A percentile compares a stretch with the other conserved stretches of the same genome.
Evolutionary conservation across 768 basidiomycete species (phyloP).

Genomic region (Solioccasus polychromus): DNA sequence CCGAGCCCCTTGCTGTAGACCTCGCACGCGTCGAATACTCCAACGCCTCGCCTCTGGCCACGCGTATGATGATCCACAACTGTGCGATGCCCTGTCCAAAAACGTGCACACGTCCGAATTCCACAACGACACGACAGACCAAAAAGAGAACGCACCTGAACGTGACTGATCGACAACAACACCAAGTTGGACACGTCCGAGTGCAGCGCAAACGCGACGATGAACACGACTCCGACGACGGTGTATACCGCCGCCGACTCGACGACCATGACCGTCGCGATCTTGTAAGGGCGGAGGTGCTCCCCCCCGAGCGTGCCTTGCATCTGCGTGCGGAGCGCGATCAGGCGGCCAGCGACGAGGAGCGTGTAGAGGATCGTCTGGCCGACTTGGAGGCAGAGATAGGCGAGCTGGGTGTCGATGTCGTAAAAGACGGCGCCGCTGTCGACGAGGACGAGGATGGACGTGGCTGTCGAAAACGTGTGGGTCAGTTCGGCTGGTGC

Average conservation of each 20-base stretch:
- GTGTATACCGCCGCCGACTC: slow-evolving; percentile 35
- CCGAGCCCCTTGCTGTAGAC: no score
- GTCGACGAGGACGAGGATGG: slow-evolving; percentile 13
- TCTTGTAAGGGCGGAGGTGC: slow-evolving; percentile 23
- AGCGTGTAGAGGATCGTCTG: slow-evolving; percentile 31
- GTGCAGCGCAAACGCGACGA: slow-evolving; percentile 27
- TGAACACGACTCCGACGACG: slow-evolving; percentile 26
- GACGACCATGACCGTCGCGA: slow-evolving; percentile 31
- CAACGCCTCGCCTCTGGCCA: slow-evolving; percentile 30
- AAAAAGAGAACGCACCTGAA: slow-evolving; percentile 30
- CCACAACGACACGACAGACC: no score
- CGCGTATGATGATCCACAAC: slow-evolving; percentile 35
- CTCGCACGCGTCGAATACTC: no score
- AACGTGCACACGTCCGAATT: no score
- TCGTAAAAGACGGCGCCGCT: slow-evolving; percentile 15
- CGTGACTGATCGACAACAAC: slow-evolving; percentile 32
- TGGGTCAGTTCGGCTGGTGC: no score
- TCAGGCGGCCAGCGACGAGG: slow-evolving; percentile 30
- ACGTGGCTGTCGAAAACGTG: no score
- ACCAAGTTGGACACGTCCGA: slow-evolving; percentile 31
- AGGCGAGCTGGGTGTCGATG: slow-evolving; percentile 22
- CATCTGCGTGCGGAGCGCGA: slow-evolving; percentile 16
- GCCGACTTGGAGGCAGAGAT: slow-evolving; percentile 29
- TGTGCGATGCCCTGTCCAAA: slow-evolving; percentile 38
- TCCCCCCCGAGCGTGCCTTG: slow-evolving; percentile 12